A percentile compares a stretch with the other conserved stretches of the same genome.
phyloP scores from a whole-genome alignment of 106 monocot species.

The Vanilla planifolia region DNA sequence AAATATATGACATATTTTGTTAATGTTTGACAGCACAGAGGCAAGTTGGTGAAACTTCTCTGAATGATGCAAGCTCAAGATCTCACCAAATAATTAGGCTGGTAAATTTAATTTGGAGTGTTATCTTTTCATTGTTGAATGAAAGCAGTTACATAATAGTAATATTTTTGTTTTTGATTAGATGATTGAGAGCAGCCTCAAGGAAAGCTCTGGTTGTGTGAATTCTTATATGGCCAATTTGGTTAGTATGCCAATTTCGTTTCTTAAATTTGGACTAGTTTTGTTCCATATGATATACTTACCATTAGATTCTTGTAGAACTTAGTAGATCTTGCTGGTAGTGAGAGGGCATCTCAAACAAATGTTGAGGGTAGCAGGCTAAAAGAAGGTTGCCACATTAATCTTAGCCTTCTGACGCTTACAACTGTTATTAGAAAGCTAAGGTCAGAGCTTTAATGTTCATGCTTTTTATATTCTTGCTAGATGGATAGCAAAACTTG shows the following conservation, averaged over 20 bases:
- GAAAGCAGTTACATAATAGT: neutral
- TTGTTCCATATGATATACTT: neutral
- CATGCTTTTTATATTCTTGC: neutral
- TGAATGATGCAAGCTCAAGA: conserved; percentile 19
- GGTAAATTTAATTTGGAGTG: neutral
- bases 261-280: neutral
- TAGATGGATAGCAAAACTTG: too few species aligned
- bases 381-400: conserved; percentile 19
- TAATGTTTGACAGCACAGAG: neutral
- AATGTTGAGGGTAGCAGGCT: conserved; percentile 2
- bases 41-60: conserved; percentile 5
- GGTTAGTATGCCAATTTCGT: neutral
- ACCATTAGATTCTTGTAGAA: conserved; percentile 15
- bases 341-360: conserved; percentile 8
- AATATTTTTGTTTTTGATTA: neutral
- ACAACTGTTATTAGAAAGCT: conserved; percentile 20
- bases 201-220: neutral
- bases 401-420: conserved; percentile 13
- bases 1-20: conserved; percentile 6
- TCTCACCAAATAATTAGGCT: conserved; percentile 8
- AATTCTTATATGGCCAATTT: neutral
- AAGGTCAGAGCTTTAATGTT: conserved; percentile 3
- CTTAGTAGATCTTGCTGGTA: conserved; percentile 15
- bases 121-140: neutral
- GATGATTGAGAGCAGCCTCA: neutral